These are phyloP conservation scores for Dacryopinax primogenitus DNA, from an alignment of 768 basidiomycete species.

Conservation along the genomic window DNA sequence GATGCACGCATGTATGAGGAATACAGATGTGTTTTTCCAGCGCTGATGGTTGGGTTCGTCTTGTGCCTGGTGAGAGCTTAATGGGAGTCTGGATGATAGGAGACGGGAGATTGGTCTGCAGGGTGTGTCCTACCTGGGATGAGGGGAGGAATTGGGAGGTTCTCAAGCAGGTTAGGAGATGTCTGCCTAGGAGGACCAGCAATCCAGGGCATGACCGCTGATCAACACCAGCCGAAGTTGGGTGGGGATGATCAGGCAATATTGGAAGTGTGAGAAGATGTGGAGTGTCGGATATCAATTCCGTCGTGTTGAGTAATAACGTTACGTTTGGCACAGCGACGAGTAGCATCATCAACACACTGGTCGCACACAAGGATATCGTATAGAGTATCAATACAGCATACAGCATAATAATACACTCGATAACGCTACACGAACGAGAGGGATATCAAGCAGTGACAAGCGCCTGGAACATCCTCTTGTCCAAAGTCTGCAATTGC, in stretches of 20 bases:
- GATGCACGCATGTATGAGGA: no score
- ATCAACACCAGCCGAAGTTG: constrained; percentile 85
- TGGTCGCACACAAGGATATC: constrained; percentile 73
- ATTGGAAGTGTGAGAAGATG: constrained; percentile 89
- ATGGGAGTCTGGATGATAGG: no score
- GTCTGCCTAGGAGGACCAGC: no score
- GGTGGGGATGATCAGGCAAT: constrained; percentile 73
- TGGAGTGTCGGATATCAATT: constrained; percentile 87
- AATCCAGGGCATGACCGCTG: no score
- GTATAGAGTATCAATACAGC: constrained; percentile 15
- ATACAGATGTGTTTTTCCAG: no score
- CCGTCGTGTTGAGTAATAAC: constrained; percentile 84
- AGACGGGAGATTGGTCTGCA: no score
- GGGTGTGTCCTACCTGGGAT: no score
- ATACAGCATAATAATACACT: neutral
- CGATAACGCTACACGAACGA: neutral
- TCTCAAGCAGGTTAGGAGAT: no score
- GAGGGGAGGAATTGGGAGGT: no score
- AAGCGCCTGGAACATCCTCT: neutral
- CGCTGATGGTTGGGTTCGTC: no score
- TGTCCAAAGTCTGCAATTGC: neutral
- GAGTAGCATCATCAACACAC: constrained; percentile 92
- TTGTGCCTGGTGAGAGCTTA: no score
- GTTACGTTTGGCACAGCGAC: constrained; percentile 94
- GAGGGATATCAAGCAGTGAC: neutral